Percentiles rank a stretch among this genome's conserved stretches.
Evolutionary conservation across 371 early-diverging fungal species (phyloP).

Genomic region (Amoeboaphelidium protococcarum): DNA sequence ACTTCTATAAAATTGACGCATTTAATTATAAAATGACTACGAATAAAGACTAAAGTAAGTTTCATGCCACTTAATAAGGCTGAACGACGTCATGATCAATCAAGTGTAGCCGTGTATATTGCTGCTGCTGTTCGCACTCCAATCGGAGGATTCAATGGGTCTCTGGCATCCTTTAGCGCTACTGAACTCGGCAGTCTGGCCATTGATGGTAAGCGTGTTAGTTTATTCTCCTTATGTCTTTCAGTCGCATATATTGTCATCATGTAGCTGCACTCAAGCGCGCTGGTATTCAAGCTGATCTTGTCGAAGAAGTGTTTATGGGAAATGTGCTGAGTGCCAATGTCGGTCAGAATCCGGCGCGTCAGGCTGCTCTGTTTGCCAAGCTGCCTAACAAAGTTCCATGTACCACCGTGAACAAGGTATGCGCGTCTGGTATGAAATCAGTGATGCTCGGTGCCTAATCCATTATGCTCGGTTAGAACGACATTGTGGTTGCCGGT

Average conservation of each 20-base stretch:
- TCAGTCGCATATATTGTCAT: conserved; percentile 1
- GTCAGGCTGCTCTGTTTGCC: conserved; percentile 72
- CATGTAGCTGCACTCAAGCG: background rate
- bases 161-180: conserved; percentile 51
- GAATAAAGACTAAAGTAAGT: too few species aligned
- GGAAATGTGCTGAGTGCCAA: conserved; percentile 48
- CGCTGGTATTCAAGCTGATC: conserved; percentile 39
- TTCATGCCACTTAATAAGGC: too few species aligned
- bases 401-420: conserved; percentile 72
- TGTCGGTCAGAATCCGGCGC: conserved; percentile 61
- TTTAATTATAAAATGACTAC: too few species aligned
- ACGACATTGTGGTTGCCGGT: conserved; percentile 62
- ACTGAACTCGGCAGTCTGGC: conserved; percentile 27
- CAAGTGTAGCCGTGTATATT: too few species aligned
- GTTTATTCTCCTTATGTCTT: too few species aligned
- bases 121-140: too few species aligned
- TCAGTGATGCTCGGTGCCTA: conserved; percentile 70
- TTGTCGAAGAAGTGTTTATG: conserved; percentile 77
- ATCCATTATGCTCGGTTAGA: conserved; percentile 56
- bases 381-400: conserved; percentile 51
- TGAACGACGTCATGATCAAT: too few species aligned
- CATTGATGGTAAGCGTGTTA: too few species aligned
- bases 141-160: conserved; percentile 63
- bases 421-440: conserved; percentile 91
- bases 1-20: too few species aligned